Evolutionary conservation across 768 basidiomycete species (phyloP), one percentile per base, ranked within the genome.

Genomic region (Pisolithus tinctorius): DNA sequence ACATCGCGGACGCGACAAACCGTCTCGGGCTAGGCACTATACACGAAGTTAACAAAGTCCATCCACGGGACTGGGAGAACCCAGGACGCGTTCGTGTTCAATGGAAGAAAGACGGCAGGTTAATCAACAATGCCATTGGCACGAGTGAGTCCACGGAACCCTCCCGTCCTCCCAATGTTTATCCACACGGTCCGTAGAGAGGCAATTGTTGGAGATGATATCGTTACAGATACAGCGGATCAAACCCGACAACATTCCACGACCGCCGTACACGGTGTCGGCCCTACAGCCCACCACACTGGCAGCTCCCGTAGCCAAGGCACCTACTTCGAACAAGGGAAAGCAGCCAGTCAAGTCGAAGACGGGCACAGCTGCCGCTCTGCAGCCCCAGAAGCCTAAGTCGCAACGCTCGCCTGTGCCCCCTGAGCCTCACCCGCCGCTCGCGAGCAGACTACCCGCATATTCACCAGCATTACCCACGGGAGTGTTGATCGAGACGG

Each of bases 11-110:
- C 51, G 93, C 89, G 6, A 83, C 87, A 25, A 80, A 73, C 58
- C 73, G 82, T 29, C 70, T 98, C 13, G 87, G 93, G 1, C 72
- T 97, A 7, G 80, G 84, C 11, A 81, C 85, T 2, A 75, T 96
- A 4, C 91, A 93, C 59, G 93, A 98, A 73, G 89, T 91, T 36
- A 79, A 81, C 62, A 97, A 94, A 68, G 74, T 80, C 26, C 95
- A 99, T 62, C 95, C 95, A 10, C 80, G 90, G 47, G 95, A 99
- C 67, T 99, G 95, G 95, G 94, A 89, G 63, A 99, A 99, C 66
- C 95, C 95, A 0, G 95, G 95, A 8, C 80, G 95, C 25, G 91
- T 99, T 53, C 82, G 92, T 56, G 88, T 98, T 23, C 88, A 88
- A 62, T 91, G 87, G 86, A 92, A 88, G 77, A 86, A 85, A 66